A percentile compares a stretch with the other conserved stretches of the same genome.
These are phyloP conservation scores for Aspergillus latus DNA, from an alignment of 2,329 filamentous ascomycete genomes.

Conservation along the genomic window DNA sequence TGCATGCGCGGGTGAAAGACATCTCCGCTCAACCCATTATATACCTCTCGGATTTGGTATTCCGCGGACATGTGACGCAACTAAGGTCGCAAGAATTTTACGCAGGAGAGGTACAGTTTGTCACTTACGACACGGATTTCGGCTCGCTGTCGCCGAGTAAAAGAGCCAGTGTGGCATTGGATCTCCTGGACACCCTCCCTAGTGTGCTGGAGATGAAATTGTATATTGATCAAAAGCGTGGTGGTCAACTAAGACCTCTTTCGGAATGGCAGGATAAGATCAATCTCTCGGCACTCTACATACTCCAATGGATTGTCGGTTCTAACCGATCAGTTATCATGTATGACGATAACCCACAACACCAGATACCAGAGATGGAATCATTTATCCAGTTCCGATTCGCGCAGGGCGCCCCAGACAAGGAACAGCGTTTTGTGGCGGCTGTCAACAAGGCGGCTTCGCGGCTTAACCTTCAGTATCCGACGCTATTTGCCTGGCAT, in stretches of 20 bases:
- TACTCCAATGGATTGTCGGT: constrained; percentile 84
- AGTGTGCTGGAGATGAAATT: constrained; percentile 41
- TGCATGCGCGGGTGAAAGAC: constrained; percentile 53
- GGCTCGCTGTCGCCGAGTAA: constrained; percentile 33
- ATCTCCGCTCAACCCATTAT: constrained; percentile 48
- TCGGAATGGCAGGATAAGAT: constrained; percentile 60
- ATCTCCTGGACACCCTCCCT: constrained; percentile 43
- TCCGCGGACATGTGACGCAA: not conserved
- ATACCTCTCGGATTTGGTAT: constrained; percentile 32
- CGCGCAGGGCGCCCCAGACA: constrained; percentile 83
- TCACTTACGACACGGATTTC: constrained; percentile 41
- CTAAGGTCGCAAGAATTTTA: not conserved
- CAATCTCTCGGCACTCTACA: constrained; percentile 62
- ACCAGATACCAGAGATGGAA: constrained; percentile 63
- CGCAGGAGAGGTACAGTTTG: constrained; percentile 19
- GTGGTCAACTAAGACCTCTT: constrained; percentile 37
- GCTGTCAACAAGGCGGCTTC: constrained; percentile 52
- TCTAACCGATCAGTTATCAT: constrained; percentile 87
- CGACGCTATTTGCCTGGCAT: constrained; percentile 84
- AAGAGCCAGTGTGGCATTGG: constrained; percentile 34
- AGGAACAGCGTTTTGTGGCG: constrained; percentile 71
- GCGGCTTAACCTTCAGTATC: constrained; percentile 49
- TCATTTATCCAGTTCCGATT: constrained; percentile 81
- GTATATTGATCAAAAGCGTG: constrained; percentile 41
- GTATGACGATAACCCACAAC: constrained; percentile 56